Conservation (phyloP, 2,329 filamentous ascomycete genomes). For the Diaporthe destruens region DNA sequence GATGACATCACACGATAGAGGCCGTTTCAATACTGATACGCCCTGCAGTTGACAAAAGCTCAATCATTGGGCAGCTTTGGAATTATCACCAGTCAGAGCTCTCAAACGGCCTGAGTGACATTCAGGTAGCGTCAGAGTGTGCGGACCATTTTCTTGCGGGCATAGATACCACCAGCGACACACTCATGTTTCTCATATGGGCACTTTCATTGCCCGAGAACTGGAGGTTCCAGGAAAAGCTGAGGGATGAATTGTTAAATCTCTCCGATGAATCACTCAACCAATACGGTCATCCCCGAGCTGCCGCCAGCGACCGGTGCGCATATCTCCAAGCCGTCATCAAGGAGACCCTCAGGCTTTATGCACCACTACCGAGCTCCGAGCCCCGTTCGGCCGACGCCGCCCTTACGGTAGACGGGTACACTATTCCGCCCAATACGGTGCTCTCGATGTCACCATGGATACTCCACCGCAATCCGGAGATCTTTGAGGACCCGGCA, state of each 20-base stretch:
- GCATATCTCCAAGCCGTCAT: background rate
- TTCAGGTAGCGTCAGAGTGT: background rate
- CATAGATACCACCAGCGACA: background rate
- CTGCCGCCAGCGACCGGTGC: background rate
- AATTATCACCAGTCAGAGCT: background rate
- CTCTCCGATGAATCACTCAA: background rate
- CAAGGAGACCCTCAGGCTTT: background rate
- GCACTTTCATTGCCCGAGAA: background rate
- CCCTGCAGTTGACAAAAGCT: background rate
- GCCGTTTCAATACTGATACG: background rate
- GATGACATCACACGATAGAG: background rate
- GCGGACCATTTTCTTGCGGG: background rate
- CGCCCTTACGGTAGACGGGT: background rate
- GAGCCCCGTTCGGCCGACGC: background rate
- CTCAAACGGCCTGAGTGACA: background rate
- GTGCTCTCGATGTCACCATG: background rate
- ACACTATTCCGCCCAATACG: background rate
- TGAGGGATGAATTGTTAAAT: background rate
- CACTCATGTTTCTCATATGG: background rate
- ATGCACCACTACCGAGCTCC: background rate
- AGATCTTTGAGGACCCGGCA: background rate
- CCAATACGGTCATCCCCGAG: background rate
- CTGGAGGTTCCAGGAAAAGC: background rate
- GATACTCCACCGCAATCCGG: background rate
- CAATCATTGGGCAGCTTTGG: background rate